These are phyloP conservation scores for Fraxinus xanthoxyloides DNA, from an alignment of 305 asterid species.

Conservation along the genomic window DNA sequence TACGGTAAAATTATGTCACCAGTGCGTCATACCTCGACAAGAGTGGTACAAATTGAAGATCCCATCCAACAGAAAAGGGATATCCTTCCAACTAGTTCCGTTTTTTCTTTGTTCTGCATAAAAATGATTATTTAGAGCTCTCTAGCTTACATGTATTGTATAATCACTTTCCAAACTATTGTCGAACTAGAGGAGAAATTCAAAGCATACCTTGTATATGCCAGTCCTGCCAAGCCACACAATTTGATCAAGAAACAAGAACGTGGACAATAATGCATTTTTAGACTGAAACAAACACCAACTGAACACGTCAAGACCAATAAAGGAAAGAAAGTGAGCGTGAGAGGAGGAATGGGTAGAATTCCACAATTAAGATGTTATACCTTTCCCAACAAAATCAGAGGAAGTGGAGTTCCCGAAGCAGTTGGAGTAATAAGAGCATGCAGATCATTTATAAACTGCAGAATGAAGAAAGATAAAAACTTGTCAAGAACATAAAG, in stretches of 20 bases:
- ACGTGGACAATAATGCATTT: slow-evolving; percentile 79
- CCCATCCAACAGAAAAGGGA: slow-evolving; percentile 94
- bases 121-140: background rate
- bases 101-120: slow-evolving; percentile 78
- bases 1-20: background rate
- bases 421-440: slow-evolving; percentile 78
- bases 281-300: slow-evolving; percentile 59
- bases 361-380: background rate
- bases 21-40: slow-evolving; percentile 64
- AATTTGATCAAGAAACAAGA: slow-evolving; percentile 90
- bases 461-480: slow-evolving; percentile 23
- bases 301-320: slow-evolving; percentile 7
- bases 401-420: slow-evolving; percentile 87
- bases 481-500: background rate
- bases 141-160: background rate
- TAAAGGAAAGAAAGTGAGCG: background rate
- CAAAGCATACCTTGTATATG: slow-evolving; percentile 67
- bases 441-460: slow-evolving; percentile 92
- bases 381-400: slow-evolving; percentile 89
- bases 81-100: slow-evolving; percentile 73
- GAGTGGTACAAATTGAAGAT: slow-evolving; percentile 63
- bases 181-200: slow-evolving; percentile 9
- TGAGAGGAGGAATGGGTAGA: background rate
- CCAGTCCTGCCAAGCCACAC: slow-evolving; percentile 94
- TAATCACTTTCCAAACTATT: background rate